These are phyloP conservation scores for Casuarina glauca DNA, from an alignment of 306 rosid genomes.

Conservation along the genomic window DNA sequence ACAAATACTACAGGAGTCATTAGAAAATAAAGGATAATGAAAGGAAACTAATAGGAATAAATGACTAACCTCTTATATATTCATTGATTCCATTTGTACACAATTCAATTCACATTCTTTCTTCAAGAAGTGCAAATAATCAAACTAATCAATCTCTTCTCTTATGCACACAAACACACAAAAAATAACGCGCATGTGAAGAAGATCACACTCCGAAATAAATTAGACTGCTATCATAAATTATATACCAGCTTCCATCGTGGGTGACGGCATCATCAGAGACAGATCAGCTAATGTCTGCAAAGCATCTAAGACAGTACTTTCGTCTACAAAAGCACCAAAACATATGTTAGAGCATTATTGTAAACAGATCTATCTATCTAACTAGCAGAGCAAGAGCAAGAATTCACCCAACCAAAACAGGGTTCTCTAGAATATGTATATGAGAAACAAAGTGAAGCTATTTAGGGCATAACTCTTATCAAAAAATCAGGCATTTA, in stretches of 20 bases:
- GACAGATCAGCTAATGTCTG: conserved; percentile 85
- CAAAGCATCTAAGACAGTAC: conserved; percentile 71
- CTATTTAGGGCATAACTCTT: not conserved
- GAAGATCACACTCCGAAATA: not conserved
- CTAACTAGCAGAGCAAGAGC: not conserved
- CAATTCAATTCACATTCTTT: not conserved
- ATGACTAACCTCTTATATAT: not conserved
- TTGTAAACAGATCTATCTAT: not conserved
- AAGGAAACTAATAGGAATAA: no score
- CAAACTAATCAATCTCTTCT: not conserved
- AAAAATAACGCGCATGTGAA: not conserved
- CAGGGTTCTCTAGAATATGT: not conserved
- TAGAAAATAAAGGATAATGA: not conserved
- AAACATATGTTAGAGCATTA: not conserved
- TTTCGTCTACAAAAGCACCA: conserved; percentile 52
- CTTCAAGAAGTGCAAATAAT: not conserved
- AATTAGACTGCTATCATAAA: conserved; percentile 12
- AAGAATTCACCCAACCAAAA: conserved; percentile 8
- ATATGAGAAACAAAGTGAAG: not conserved
- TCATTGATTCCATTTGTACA: not conserved
- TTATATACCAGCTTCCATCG: conserved; percentile 67
- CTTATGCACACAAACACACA: not conserved
- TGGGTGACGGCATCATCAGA: conserved; percentile 64
- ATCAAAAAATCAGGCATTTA: not conserved
- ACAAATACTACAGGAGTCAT: not conserved